phyloP scores from a whole-genome alignment of 768 basidiomycete species.

The Leccinum imitatum region DNA sequence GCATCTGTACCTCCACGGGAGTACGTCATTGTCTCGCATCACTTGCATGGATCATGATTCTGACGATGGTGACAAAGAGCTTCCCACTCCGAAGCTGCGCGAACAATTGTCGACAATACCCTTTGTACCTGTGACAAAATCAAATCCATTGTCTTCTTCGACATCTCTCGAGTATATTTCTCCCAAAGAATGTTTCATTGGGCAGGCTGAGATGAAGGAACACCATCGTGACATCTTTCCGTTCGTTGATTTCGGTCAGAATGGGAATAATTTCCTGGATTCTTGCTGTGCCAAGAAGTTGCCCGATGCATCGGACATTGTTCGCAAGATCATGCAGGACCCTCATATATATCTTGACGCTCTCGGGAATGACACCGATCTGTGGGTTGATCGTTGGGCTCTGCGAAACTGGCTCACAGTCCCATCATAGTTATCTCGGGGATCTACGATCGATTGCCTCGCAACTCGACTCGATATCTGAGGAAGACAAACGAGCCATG shows the following conservation, averaged over 20 bases:
- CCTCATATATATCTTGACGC: conserved; percentile 8
- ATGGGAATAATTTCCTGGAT: conserved; percentile 16
- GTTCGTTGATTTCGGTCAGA: conserved; percentile 15
- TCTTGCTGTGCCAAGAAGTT: conserved; percentile 14
- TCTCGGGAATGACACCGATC: neutral
- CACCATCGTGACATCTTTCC: conserved; percentile 13
- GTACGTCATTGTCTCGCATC: conserved; percentile 2
- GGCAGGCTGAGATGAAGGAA: neutral
- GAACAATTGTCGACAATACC: conserved; percentile 8
- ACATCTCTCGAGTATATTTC: neutral
- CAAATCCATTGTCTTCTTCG: neutral
- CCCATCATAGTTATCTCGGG: conserved; percentile 9
- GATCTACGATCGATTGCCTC: conserved; percentile 17
- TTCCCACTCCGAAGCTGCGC: conserved; percentile 5
- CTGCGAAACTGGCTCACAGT: conserved; percentile 1
- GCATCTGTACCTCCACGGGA: conserved; percentile 3
- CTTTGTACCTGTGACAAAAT: conserved; percentile 13
- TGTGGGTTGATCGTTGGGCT: conserved; percentile 4
- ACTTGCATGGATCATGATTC: neutral
- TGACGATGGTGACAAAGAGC: conserved; percentile 7
- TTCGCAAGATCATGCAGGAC: conserved; percentile 7
- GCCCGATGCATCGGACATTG: conserved; percentile 14
- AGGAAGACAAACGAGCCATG: conserved; percentile 13
- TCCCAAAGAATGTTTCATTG: conserved; percentile 18
- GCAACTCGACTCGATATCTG: conserved; percentile 8